phyloP scores from a whole-genome alignment of 768 basidiomycete species.

The Hericium rajendrae region DNA sequence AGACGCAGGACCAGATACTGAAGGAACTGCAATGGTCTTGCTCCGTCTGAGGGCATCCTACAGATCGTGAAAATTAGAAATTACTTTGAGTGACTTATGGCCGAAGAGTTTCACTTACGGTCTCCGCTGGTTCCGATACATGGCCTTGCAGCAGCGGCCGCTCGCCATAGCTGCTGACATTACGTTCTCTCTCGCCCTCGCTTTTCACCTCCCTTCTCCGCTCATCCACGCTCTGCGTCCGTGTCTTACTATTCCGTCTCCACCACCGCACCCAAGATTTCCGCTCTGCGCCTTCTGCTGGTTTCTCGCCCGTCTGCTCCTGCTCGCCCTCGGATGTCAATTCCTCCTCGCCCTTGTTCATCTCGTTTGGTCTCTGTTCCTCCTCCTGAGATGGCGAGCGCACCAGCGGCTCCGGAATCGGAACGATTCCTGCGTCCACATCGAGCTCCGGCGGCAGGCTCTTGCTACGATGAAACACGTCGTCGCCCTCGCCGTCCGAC shows the following conservation, averaged over 20 bases:
- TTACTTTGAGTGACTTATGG: neutral
- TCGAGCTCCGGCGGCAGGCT: slow-evolving; percentile 46
- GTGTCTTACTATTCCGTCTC: slow-evolving; percentile 40
- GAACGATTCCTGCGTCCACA: neutral
- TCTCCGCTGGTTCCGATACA: neutral
- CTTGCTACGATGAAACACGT: slow-evolving; percentile 34
- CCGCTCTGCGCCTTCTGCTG: slow-evolving; percentile 12
- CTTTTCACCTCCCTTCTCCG: neutral
- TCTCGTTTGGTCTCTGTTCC: neutral
- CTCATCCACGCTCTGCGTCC: slow-evolving; percentile 3
- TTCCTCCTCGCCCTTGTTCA: neutral
- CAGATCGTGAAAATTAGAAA: too few relatives aligned
- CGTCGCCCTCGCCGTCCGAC: neutral
- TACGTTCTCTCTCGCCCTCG: slow-evolving; percentile 1
- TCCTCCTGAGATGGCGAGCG: neutral
- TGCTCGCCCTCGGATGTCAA: slow-evolving; percentile 6
- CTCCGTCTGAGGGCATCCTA: neutral
- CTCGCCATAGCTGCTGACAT: neutral
- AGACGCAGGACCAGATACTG: neutral
- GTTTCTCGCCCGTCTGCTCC: slow-evolving; percentile 1
- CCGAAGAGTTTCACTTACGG: neutral
- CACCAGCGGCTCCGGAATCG: neutral
- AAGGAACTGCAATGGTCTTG: neutral
- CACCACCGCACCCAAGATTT: slow-evolving; percentile 83
- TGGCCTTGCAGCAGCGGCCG: neutral